Conservation (phyloP, 2,329 filamentous ascomycete genomes). For the Dryadomyces quercivorus region DNA sequence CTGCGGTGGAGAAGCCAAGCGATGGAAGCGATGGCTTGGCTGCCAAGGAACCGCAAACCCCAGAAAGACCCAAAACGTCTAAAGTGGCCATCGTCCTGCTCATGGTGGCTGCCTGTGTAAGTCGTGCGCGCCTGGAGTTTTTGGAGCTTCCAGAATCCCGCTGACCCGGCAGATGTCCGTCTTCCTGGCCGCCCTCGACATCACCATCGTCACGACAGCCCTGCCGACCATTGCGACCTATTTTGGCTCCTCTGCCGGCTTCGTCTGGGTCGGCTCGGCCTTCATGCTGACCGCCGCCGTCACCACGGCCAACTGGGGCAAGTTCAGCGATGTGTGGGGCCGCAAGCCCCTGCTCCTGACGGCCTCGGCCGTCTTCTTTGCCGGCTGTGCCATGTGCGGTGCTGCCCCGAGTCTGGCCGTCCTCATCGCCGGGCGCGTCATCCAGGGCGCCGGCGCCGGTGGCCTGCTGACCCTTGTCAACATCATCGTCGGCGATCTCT, state of each 20-base stretch:
- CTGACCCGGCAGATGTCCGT: constrained; percentile 16
- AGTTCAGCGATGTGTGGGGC: constrained; percentile 46
- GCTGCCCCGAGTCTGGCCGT: constrained; percentile 35
- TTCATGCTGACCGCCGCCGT: constrained; percentile 60
- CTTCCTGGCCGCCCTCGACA: constrained; percentile 42
- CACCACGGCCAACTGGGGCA: constrained; percentile 58
- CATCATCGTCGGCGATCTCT: constrained; percentile 40
- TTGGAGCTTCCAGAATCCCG: neutral
- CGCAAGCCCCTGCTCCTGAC: constrained; percentile 41
- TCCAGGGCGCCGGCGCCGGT: constrained; percentile 45
- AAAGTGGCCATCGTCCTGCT: neutral
- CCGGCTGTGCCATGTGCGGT: constrained; percentile 42
- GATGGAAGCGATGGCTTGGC: neutral
- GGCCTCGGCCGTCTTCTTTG: constrained; percentile 39
- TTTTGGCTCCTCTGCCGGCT: constrained; percentile 55
- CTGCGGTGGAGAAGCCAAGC: neutral
- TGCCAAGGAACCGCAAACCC: neutral
- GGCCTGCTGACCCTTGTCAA: constrained; percentile 49
- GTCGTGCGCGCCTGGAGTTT: neutral
- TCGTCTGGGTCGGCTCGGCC: constrained; percentile 66
- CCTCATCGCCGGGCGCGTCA: constrained; percentile 40
- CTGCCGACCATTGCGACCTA: constrained; percentile 52
- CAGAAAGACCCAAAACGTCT: neutral
- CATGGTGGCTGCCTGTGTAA: neutral
- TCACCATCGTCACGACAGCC: constrained; percentile 54